Evolutionary conservation across 2,329 filamentous ascomycete genomes (phyloP).

Genomic region (Rhynchosporium agropyri): DNA sequence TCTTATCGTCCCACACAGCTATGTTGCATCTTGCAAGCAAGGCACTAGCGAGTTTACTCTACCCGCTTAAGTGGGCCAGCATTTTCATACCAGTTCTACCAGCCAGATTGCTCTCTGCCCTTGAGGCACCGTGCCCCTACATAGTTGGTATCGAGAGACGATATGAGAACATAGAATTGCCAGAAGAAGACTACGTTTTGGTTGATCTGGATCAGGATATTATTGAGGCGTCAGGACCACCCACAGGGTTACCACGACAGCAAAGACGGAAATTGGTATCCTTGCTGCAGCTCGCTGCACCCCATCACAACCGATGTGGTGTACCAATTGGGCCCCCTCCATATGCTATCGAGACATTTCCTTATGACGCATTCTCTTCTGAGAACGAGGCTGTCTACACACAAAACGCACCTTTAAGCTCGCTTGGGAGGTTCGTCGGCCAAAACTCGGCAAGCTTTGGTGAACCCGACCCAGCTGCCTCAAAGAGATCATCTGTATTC

Average conservation of each 20-base stretch:
- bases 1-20: slow-evolving; percentile 90
- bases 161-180: slow-evolving; percentile 83
- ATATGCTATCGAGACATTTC: slow-evolving; percentile 91
- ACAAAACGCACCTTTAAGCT: slow-evolving; percentile 67
- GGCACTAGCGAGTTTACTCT: slow-evolving; percentile 82
- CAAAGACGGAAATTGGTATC: slow-evolving; percentile 88
- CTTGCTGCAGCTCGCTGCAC: slow-evolving; percentile 84
- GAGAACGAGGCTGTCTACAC: slow-evolving; percentile 83
- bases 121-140: slow-evolving; percentile 95
- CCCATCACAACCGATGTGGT: slow-evolving; percentile 84
- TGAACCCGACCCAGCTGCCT: slow-evolving; percentile 52
- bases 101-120: slow-evolving; percentile 80
- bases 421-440: slow-evolving; percentile 81
- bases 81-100: slow-evolving; percentile 93
- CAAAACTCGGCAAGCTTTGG: slow-evolving; percentile 90
- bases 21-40: slow-evolving; percentile 94
- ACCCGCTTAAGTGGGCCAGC: slow-evolving; percentile 89
- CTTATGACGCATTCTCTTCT: slow-evolving; percentile 84
- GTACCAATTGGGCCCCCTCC: slow-evolving; percentile 86
- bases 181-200: slow-evolving; percentile 92
- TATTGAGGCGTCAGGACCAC: slow-evolving; percentile 80
- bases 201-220: slow-evolving; percentile 91
- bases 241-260: slow-evolving; percentile 81
- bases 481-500: slow-evolving; percentile 70
- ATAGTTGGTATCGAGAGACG: slow-evolving; percentile 94